phyloP scores from a whole-genome alignment of 192 early-diverging fungal genomes.

The Backusella tarrabulga region DNA sequence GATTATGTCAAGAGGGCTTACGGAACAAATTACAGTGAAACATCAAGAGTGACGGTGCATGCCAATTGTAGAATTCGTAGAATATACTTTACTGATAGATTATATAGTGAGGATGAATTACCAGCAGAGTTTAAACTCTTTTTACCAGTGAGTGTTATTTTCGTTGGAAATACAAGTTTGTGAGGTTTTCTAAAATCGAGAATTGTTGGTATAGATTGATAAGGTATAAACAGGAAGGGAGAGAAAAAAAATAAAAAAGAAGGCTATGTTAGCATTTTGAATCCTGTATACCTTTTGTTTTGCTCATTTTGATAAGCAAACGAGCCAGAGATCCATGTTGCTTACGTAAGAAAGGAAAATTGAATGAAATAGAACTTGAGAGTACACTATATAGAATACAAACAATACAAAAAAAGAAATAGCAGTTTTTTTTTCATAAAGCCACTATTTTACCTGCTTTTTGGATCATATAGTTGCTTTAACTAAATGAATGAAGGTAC shows the following conservation, averaged over 20 bases:
- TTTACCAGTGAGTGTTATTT: slow-evolving; percentile 58
- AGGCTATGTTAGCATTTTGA: too few relatives aligned
- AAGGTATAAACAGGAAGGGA: neutral
- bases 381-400: neutral
- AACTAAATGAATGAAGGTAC: neutral
- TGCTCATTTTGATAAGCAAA: too few relatives aligned
- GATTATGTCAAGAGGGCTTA: slow-evolving; percentile 87
- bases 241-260: neutral
- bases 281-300: too few relatives aligned
- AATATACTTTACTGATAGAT: slow-evolving; percentile 88
- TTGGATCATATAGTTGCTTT: neutral
- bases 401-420: neutral
- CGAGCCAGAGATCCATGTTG: neutral
- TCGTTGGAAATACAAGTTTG: neutral
- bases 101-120: slow-evolving; percentile 90
- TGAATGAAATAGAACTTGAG: neutral
- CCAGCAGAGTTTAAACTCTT: slow-evolving; percentile 92
- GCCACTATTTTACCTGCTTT: neutral
- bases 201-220: neutral
- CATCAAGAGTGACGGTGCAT: slow-evolving; percentile 84
- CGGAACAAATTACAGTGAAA: slow-evolving; percentile 87
- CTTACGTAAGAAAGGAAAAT: neutral
- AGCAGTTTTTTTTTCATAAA: neutral
- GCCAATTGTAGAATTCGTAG: slow-evolving; percentile 87
- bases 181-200: neutral